Percentiles rank a stretch among this genome's conserved stretches.
These are phyloP conservation scores for Gentiana dahurica DNA, from an alignment of 257 asterid species.

Conservation along the genomic window DNA sequence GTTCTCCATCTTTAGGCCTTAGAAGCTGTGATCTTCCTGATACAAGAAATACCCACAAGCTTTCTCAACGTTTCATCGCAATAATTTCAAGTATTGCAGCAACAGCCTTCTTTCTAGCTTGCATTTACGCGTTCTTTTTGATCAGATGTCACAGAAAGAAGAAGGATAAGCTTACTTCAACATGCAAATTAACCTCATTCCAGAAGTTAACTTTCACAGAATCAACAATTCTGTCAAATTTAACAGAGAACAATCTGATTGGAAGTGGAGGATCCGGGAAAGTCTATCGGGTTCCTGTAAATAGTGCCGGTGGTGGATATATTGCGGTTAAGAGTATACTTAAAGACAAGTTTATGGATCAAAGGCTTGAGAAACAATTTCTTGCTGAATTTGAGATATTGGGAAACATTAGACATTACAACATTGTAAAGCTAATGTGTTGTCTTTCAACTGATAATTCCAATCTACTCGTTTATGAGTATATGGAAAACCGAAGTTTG, in stretches of 20 bases:
- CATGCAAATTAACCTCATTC: conserved; percentile 73
- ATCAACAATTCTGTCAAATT: conserved; percentile 35
- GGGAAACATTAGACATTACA: conserved; percentile 59
- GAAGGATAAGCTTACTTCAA: conserved; percentile 23
- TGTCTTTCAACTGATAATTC: conserved; percentile 50
- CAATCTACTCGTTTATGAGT: conserved; percentile 69
- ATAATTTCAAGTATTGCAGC: conserved; percentile 50
- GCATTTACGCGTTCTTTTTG: conserved; percentile 31
- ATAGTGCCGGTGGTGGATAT: conserved; percentile 23
- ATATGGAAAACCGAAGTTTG: conserved; percentile 67
- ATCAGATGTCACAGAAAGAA: conserved; percentile 30
- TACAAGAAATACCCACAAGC: conserved; percentile 16
- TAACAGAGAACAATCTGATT: conserved; percentile 43
- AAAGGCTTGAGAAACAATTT: conserved; percentile 52
- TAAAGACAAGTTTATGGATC: conserved; percentile 33
- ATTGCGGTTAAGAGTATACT: conserved; percentile 79
- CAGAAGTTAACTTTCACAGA: conserved; percentile 63
- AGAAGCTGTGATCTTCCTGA: conserved; percentile 18
- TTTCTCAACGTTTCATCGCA: conserved; percentile 39
- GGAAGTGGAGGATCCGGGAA: conserved; percentile 89
- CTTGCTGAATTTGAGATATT: conserved; percentile 59
- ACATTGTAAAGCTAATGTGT: conserved; percentile 72
- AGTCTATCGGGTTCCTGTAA: conserved; percentile 57
- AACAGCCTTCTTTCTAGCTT: conserved; percentile 25
- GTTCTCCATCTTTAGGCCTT: conserved; percentile 34